Conservation (phyloP, 306 rosid species). For the Quillaja saponaria region DNA sequence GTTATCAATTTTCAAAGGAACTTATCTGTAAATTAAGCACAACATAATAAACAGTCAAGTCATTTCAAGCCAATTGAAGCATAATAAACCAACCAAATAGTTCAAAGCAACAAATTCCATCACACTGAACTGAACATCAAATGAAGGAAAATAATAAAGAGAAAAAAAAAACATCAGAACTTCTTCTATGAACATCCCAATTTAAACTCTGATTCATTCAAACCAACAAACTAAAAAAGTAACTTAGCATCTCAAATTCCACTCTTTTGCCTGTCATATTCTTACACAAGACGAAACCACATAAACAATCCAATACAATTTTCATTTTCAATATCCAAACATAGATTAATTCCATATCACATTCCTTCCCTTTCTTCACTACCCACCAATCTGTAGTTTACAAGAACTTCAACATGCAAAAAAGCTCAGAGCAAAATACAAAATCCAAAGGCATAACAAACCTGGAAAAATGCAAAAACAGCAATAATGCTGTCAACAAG, state of each 20-base stretch:
- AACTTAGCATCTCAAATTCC: conserved; percentile 15
- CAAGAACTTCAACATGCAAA: conserved; percentile 5
- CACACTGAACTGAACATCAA: conserved; percentile 15
- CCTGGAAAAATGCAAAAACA: conserved; percentile 74
- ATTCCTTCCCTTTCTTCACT: conserved; percentile 26
- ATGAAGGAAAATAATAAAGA: not conserved
- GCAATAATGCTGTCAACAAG: conserved; percentile 62
- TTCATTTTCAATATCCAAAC: conserved; percentile 8
- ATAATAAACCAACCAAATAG: conserved; percentile 1
- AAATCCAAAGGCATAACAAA: conserved; percentile 30
- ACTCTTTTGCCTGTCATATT: conserved; percentile 24
- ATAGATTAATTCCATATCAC: conserved; percentile 6
- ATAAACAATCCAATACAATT: conserved; percentile 8
- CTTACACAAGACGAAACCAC: conserved; percentile 18
- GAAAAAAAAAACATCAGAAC: conserved; percentile 5
- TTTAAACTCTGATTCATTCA: conserved; percentile 3
- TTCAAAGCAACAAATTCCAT: conserved; percentile 17
- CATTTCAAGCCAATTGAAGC: not conserved
- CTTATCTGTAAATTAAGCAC: no score
- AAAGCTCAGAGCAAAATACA: conserved; percentile 13
- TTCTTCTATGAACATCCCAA: conserved; percentile 17
- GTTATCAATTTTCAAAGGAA: no score
- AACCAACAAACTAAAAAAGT: not conserved
- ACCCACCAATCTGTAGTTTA: conserved; percentile 1
- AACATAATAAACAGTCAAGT: no score